A percentile compares a stretch with the other conserved stretches of the same genome.
Conservation (phyloP, 1,284 basidiomycete genomes). For the Pseudozyma sp. region DNA sequence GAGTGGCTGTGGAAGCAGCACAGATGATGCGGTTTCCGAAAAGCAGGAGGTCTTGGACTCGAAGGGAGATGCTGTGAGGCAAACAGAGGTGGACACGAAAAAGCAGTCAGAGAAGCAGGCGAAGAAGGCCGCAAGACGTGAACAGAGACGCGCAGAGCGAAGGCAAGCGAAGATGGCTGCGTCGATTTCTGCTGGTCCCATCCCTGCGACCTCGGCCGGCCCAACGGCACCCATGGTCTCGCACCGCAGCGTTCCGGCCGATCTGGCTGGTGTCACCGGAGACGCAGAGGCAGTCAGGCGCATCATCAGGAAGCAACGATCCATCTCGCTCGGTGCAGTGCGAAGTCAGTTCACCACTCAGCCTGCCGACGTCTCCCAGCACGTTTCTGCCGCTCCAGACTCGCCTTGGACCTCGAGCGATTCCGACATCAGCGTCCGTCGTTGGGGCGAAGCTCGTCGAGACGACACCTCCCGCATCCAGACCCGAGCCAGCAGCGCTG, state of each 20-base stretch:
- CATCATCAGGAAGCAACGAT: slow-evolving; percentile 26
- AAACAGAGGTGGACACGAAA: slow-evolving; percentile 9
- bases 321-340: slow-evolving; percentile 31
- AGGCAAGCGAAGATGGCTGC: slow-evolving; percentile 5
- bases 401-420: slow-evolving; percentile 50
- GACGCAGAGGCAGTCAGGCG: slow-evolving; percentile 8
- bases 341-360: slow-evolving; percentile 12
- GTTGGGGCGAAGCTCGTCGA: slow-evolving; percentile 40
- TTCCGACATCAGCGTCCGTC: slow-evolving; percentile 47
- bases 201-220: background rate
- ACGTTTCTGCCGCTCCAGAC: slow-evolving; percentile 13
- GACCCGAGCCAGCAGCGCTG: background rate
- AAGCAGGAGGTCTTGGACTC: slow-evolving; percentile 1
- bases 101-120: slow-evolving; percentile 32
- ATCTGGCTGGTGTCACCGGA: background rate
- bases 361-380: background rate
- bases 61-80: background rate
- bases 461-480: slow-evolving; percentile 20
- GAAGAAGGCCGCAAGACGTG: slow-evolving; percentile 27
- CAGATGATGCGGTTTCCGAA: slow-evolving; percentile 6
- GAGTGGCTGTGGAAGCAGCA: slow-evolving; percentile 17
- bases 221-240: background rate
- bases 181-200: background rate
- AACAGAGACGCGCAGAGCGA: slow-evolving; percentile 26
- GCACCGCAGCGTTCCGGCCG: slow-evolving; percentile 1